These are phyloP conservation scores for Kuraishia cidri DNA, from an alignment of 805 yeast genomes.

Conservation along the genomic window DNA sequence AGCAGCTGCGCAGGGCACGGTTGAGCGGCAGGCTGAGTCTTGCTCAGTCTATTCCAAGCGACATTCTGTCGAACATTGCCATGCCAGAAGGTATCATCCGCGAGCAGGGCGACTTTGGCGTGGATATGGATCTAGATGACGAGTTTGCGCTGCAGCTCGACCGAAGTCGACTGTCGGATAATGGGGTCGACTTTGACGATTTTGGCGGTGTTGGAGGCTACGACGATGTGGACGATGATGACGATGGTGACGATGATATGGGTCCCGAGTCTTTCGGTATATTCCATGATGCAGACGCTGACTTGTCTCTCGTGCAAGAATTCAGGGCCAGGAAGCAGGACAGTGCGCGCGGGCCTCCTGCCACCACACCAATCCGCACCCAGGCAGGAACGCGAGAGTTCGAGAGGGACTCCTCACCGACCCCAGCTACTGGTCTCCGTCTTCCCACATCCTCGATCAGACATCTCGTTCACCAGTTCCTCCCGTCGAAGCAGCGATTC, in stretches of 20 bases:
- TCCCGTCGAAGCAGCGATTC: conserved; percentile 10
- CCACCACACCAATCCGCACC: not conserved
- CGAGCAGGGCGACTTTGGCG: conserved; percentile 16
- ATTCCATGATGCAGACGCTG: too few relatives aligned
- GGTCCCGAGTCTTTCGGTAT: not conserved
- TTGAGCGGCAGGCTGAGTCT: conserved; percentile 15
- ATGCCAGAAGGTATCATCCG: conserved; percentile 22
- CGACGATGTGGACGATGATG: not conserved
- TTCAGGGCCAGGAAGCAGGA: too few relatives aligned
- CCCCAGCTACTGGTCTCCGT: not conserved
- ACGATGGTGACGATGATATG: conserved; percentile 2
- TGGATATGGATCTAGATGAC: conserved; percentile 7
- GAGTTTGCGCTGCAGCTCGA: too few relatives aligned
- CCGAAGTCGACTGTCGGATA: too few relatives aligned
- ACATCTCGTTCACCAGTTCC: conserved; percentile 7
- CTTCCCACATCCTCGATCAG: conserved; percentile 2
- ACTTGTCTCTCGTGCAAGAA: too few relatives aligned
- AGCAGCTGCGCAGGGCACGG: conserved; percentile 11
- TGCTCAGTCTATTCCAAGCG: conserved; percentile 13
- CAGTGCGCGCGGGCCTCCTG: not conserved
- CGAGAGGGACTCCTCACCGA: not conserved
- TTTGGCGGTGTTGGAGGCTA: conserved; percentile 7
- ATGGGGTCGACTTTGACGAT: too few relatives aligned
- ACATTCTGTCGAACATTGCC: conserved; percentile 17
- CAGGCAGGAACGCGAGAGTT: not conserved